A percentile compares a stretch with the other conserved stretches of the same genome.
Evolutionary conservation across 768 basidiomycete genomes (phyloP).

Genomic region (Cyathus striatus): DNA sequence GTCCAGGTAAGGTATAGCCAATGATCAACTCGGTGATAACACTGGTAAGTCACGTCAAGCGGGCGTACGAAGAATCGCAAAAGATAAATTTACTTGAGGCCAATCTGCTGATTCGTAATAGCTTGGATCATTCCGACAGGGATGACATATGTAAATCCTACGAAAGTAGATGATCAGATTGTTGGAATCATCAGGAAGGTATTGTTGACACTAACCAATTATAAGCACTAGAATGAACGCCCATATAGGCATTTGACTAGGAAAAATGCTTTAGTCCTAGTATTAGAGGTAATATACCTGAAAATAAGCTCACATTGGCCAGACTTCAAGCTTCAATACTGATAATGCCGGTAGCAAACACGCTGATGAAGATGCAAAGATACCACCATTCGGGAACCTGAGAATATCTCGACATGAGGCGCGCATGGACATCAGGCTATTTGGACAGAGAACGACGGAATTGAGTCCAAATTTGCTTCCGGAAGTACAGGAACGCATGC

Average conservation of each 20-base stretch:
- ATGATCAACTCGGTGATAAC: slow-evolving; percentile 35
- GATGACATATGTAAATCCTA: slow-evolving; percentile 57
- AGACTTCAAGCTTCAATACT: slow-evolving; percentile 63
- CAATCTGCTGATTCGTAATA: slow-evolving; percentile 75
- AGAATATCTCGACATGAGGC: slow-evolving; percentile 68
- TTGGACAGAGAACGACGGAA: slow-evolving; percentile 63
- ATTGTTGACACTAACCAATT: slow-evolving; percentile 43
- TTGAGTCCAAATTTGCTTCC: slow-evolving; percentile 70
- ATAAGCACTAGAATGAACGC: slow-evolving; percentile 58
- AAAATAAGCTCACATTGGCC: slow-evolving; percentile 43
- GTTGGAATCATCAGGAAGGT: slow-evolving; percentile 12
- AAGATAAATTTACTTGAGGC: slow-evolving; percentile 35
- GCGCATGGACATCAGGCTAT: slow-evolving; percentile 78
- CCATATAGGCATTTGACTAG: slow-evolving; percentile 30
- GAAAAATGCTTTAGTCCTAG: too few species aligned
- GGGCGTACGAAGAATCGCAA: neutral
- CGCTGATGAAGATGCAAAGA: slow-evolving; percentile 50
- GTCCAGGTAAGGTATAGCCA: slow-evolving; percentile 68
- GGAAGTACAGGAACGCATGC: slow-evolving; percentile 66
- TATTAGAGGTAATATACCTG: too few species aligned
- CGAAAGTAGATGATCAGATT: slow-evolving; percentile 11
- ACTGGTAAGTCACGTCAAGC: slow-evolving; percentile 6
- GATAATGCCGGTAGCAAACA: slow-evolving; percentile 63
- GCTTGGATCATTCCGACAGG: slow-evolving; percentile 61
- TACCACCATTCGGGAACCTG: slow-evolving; percentile 88